Conservation (phyloP, 2,329 filamentous ascomycete species). For the Botrytis medusae region DNA sequence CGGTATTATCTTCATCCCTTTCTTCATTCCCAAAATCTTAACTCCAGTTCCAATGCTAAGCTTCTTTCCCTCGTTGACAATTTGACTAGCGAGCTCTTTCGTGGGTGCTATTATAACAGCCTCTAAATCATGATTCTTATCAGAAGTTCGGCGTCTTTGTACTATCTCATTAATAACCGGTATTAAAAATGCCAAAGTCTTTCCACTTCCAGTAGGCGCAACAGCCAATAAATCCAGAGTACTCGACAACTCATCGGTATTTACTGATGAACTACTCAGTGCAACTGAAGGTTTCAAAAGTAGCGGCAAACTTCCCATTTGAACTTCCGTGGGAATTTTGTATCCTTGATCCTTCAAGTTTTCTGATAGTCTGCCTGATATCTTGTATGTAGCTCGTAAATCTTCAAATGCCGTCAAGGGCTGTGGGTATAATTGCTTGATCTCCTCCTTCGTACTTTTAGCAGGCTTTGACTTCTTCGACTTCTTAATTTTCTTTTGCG, state of each 20-base stretch:
- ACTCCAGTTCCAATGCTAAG: conserved; percentile 74
- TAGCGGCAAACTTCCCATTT: conserved; percentile 81
- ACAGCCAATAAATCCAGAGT: conserved; percentile 77
- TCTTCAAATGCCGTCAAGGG: conserved; percentile 77
- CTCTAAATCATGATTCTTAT: conserved; percentile 55
- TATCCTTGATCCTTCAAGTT: conserved; percentile 88
- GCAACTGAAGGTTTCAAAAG: conserved; percentile 61
- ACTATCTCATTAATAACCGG: conserved; percentile 78
- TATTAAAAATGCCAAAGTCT: conserved; percentile 90
- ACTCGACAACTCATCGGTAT: conserved; percentile 32
- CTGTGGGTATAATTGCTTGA: conserved; percentile 69
- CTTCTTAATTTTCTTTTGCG: conserved; percentile 44
- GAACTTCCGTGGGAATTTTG: conserved; percentile 86
- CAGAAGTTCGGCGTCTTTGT: conserved; percentile 46
- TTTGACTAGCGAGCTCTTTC: conserved; percentile 75
- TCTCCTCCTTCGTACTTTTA: conserved; percentile 52
- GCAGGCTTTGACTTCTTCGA: conserved; percentile 56
- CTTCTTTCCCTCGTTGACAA: conserved; percentile 83
- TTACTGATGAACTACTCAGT: conserved; percentile 43
- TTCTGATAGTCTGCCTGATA: conserved; percentile 69
- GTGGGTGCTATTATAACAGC: conserved; percentile 76
- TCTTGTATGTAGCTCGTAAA: conserved; percentile 67
- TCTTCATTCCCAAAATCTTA: conserved; percentile 78
- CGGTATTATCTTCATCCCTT: conserved; percentile 70
- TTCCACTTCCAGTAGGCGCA: conserved; percentile 93